Base-by-base conservation (phyloP, 129 eudicot genomes). In the Pulicaria dysenterica region DNA sequence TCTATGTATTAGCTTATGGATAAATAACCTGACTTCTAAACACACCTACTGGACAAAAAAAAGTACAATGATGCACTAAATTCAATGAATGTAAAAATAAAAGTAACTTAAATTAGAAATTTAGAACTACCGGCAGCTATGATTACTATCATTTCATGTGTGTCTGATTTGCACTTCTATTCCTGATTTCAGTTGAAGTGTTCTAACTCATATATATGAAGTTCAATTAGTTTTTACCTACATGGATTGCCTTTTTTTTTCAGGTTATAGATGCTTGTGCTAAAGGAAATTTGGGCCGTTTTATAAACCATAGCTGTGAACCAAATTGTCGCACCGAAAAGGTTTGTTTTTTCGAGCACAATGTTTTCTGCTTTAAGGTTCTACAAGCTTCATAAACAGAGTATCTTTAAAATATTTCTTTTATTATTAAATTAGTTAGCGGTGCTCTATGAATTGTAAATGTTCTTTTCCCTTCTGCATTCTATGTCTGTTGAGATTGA, bases 211-310 rank as follows among this genome's bases (percentile, higher is more conserved):
- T 54, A 60, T 3, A 10, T 10, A 40, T 3, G 17, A 58, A 48
- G 38, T 42, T 15, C 15, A 44, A 14, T 14, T 5, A 42, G 6
- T 3, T 57, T 16, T 69, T 67, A 47, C 34, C 69, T 15, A 58
- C 76, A 41, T 49, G 46, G 44, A 42, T 49, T 48, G 31, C 60
- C 24, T 46, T 38, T 50, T 31, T n/a, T 47, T 80, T 83, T 71
- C 91, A 93, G 98, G 96, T 94, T 14, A 94, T 94, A 60, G 98
- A 94, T 72, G 98, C 98, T 46, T 90, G 96, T 74, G 89, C 96
- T 17, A 94, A 94, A 86, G 98, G 98, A 72, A 94, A 94, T 81
- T 71, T 94, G 84, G 97, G 97, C 0, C 98, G 98, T 73, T 94
- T 87, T 68, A 88, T 94, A 69, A 94, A 94, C 82, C 98, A 94